Base-by-base conservation (phyloP, 2,329 filamentous ascomycete species). In the Ophiostoma quercus region DNA sequence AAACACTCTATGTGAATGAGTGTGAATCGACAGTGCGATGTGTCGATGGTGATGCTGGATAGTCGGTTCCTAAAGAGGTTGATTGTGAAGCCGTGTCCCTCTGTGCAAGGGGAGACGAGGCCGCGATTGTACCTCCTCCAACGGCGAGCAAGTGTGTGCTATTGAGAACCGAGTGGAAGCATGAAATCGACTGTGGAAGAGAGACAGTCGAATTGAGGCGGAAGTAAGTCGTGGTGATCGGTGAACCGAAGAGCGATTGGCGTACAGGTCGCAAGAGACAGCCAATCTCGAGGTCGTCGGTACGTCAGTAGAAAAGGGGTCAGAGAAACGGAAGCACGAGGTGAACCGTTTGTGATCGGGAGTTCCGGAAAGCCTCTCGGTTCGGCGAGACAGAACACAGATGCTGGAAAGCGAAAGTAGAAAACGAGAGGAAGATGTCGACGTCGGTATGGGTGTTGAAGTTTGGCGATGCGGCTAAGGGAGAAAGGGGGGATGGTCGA, bases 361-460 rank as follows among this genome's bases (percentile, higher is more conserved):
- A 67, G 51, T 41, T 22, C 37, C 43, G 54, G 54, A 67, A 57
- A 37, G 54, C 47, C 54, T 67, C 51, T 67, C 51, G 54, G 39
- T n/a, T 68, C 66, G 69, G 69, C 60, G 66, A 68, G 37, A 39
- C 51, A 51, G 29, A 29, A 63, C 22, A 63, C 39, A 57, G 14
- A 32, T 19, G 34, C 6, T 37, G 22, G 14, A 71, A n/a, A 34
- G 57, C 9, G 6, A 68, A 68, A 47, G 60, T 51, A 39, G 62
- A 54, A 69, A 69, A 68, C 39, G 70, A 68, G 32, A 66, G 65
- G 7, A 67, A 70, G 12, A 51, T 43, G 47, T 29, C 62, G 16
- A 39, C 60, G 67, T 70, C 69, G 43, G 16, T 47, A 47, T 68
- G 60, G 51, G 57, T 67, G 67, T 70, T 29, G 57, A 54, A 39